Evolutionary conservation across 306 rosid genomes (phyloP), one percentile per base, ranked within the genome.

Genomic region (Begonia fuchsioides): DNA sequence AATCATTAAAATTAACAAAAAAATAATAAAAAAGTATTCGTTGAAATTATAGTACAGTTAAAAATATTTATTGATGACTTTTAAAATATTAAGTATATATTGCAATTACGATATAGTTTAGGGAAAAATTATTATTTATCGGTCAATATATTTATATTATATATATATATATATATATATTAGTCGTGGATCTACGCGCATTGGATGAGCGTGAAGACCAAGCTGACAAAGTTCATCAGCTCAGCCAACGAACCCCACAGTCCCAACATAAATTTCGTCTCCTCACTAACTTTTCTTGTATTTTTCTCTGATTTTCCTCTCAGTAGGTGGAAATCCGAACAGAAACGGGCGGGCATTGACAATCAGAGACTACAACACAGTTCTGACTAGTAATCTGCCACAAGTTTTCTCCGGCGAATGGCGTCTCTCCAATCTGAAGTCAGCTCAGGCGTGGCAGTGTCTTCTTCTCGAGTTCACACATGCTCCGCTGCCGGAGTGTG

Each of bases 401-500:
- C 38, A 50, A 48, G 58, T 55, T 57, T 49, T 32, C 54, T 38
- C n/a, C 47, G 47, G 13, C 54, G 44, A 47, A 14, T 26, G 35
- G 7, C 8, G 35, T 26, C 35, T 26, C 8, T 1, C 10, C 20
- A 32, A 11, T n/a, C 59, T 47, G 39, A 69, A 73, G 83, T 80
- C 81, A 80, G 70, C 80, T 49, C 63, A 38, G 17, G 10, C 13
- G 32, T 8, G 39, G 35, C 35, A 26, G 32, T 41, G 15, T 64
- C 60, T 19, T 50, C 48, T 12, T 68, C 60, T 53, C 59, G 53
- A 43, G 13, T 9, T 15, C 11, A 17, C 32, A 32, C 13, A 8
- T 40, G 15, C 15, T 1, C 53, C 19, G 20, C 38, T 26, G n/a
- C 19, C 32, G 8, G 12, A 15, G 46, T 12, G 17, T 54, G 17